Conservation (phyloP, 768 basidiomycete species). For the Porphyrellus cyaneotinctus region DNA sequence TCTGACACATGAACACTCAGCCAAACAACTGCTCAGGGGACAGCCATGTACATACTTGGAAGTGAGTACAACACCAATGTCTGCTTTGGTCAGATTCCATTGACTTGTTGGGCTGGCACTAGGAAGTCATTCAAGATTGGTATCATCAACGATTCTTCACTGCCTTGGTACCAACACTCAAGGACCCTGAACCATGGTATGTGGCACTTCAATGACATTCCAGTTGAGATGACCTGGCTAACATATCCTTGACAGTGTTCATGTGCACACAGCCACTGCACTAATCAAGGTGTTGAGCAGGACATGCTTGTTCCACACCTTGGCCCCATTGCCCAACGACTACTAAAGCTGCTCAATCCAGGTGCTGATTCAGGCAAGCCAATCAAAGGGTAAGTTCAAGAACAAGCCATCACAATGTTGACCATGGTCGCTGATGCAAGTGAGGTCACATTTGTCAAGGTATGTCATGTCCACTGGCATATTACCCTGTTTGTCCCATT, state of each 20-base stretch:
- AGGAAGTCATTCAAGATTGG: constrained; percentile 73
- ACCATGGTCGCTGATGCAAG: constrained; percentile 90
- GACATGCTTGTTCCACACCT: constrained; percentile 73
- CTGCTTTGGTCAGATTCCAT: not conserved
- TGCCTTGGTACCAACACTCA: constrained; percentile 66
- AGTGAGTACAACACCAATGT: constrained; percentile 36
- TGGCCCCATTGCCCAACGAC: constrained; percentile 69
- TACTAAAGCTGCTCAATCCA: constrained; percentile 56
- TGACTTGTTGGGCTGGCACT: not conserved
- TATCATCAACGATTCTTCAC: constrained; percentile 67
- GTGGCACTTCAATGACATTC: constrained; percentile 8
- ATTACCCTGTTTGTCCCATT: too few species aligned
- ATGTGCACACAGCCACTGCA: constrained; percentile 82
- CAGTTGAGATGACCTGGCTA: not conserved
- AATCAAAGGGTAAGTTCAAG: constrained; percentile 65
- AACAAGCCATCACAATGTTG: constrained; percentile 82
- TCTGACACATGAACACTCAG: not conserved
- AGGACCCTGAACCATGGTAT: constrained; percentile 71
- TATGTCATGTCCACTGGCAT: constrained; percentile 25
- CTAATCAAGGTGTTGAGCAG: constrained; percentile 78
- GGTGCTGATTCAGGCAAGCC: constrained; percentile 38
- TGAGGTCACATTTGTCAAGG: constrained; percentile 73
- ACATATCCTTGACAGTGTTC: constrained; percentile 51
- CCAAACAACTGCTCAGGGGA: constrained; percentile 44
- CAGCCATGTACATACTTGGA: constrained; percentile 88